Evolutionary conservation across 2,329 filamentous ascomycete species (phyloP).

Genomic region (Talaromyces verruculosus): DNA sequence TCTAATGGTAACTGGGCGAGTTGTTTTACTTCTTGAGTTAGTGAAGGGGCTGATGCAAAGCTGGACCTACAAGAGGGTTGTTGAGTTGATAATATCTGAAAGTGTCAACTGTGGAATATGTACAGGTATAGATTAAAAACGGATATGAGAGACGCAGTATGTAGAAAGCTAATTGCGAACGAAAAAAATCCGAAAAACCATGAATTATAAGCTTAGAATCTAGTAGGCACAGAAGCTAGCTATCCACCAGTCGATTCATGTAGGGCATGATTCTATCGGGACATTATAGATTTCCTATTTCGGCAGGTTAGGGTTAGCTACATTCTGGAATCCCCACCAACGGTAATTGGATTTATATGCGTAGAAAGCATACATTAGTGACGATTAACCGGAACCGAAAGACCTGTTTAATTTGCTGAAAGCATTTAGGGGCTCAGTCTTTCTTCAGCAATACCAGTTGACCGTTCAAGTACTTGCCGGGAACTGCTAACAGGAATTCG

Average conservation of each 20-base stretch:
- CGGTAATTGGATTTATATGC: no score
- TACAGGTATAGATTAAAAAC: background rate
- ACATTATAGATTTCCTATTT: background rate
- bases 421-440: background rate
- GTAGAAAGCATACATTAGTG: no score
- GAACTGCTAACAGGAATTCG: background rate
- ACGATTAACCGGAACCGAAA: no score
- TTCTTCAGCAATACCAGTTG: background rate
- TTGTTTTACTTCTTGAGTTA: constrained; percentile 7
- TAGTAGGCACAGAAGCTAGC: background rate
- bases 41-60: background rate
- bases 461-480: no score
- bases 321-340: background rate
- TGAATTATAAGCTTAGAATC: background rate
- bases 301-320: background rate
- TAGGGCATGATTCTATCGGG: background rate
- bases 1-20: constrained; percentile 69
- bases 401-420: no score
- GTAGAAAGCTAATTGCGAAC: background rate
- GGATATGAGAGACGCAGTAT: background rate
- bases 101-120: background rate
- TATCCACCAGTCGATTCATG: no score
- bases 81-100: background rate
- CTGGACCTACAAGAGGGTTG: background rate
- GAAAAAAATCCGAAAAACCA: background rate